A percentile compares a stretch with the other conserved stretches of the same genome.
These are phyloP conservation scores for Lithospermum erythrorhizon DNA, from an alignment of 257 asterid genomes.

Conservation along the genomic window DNA sequence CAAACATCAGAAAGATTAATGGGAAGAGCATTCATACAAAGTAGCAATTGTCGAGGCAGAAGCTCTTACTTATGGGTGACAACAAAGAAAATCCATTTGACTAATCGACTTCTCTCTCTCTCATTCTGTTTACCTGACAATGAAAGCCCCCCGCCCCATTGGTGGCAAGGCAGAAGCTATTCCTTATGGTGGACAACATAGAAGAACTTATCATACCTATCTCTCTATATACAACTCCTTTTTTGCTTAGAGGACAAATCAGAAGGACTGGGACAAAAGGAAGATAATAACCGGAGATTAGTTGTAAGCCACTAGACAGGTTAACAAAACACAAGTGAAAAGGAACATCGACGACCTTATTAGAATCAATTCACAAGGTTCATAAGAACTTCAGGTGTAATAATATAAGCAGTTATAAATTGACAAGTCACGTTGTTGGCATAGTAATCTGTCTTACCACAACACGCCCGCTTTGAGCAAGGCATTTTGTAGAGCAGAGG, in stretches of 20 bases:
- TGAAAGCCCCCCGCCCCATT: too few species aligned
- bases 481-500: constrained; percentile 70
- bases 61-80: background rate
- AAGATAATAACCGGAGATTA: background rate
- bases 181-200: background rate
- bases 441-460: constrained; percentile 41
- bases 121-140: too few species aligned
- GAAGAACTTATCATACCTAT: background rate
- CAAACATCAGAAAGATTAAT: too few species aligned
- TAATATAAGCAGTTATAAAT: background rate
- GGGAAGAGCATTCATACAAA: too few species aligned
- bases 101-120: too few species aligned
- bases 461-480: constrained; percentile 80
- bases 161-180: too few species aligned
- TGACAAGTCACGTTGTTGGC: constrained; percentile 9
- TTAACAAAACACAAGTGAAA: background rate
- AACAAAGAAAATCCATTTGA: too few species aligned
- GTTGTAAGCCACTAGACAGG: background rate
- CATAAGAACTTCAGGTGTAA: background rate
- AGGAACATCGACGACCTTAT: background rate
- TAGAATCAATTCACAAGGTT: background rate
- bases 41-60: background rate
- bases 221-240: background rate
- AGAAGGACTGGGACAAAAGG: background rate
- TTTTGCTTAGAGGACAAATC: background rate